Conservation (phyloP, 495 filamentous ascomycete genomes). For the Penicillium maclennaniae region DNA sequence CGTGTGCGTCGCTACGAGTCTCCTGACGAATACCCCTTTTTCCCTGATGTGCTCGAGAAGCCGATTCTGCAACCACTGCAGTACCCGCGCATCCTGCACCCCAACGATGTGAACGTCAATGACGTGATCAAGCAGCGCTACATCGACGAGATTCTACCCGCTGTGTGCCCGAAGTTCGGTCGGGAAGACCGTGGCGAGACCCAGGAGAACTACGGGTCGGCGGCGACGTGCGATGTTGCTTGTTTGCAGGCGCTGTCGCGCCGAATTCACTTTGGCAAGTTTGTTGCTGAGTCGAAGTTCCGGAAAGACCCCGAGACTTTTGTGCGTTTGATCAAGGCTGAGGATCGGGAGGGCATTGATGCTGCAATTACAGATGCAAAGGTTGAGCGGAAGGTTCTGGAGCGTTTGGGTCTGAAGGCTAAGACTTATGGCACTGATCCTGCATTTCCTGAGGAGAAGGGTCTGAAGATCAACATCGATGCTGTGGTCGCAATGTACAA, state of each 20-base stretch:
- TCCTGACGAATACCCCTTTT: slow-evolving; percentile 98
- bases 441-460: slow-evolving; percentile 51
- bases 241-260: slow-evolving; percentile 89
- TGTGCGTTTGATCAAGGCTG: slow-evolving; percentile 71
- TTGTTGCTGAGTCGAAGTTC: slow-evolving; percentile 98
- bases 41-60: slow-evolving; percentile 72
- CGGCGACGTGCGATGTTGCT: slow-evolving; percentile 85
- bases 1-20: slow-evolving; percentile 91
- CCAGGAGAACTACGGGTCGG: slow-evolving; percentile 92
- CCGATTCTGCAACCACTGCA: slow-evolving; percentile 83
- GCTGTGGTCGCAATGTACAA: slow-evolving; percentile 94
- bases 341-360: slow-evolving; percentile 76
- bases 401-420: slow-evolving; percentile 83
- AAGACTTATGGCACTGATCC: slow-evolving; percentile 95
- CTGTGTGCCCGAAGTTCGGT: slow-evolving; percentile 68
- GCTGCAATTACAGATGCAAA: slow-evolving; percentile 83
- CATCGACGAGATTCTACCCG: slow-evolving; percentile 75
- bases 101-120: slow-evolving; percentile 91
- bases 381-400: slow-evolving; percentile 90
- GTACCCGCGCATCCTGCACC: slow-evolving; percentile 89
- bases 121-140: slow-evolving; percentile 80
- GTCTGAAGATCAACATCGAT: slow-evolving; percentile 82
- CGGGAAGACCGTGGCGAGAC: slow-evolving; percentile 76
- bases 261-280: slow-evolving; percentile 96
- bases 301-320: slow-evolving; percentile 75